Conservation (phyloP, 2,329 filamentous ascomycete genomes). For the Ophiognomonia clavigignenti-juglandacearum region DNA sequence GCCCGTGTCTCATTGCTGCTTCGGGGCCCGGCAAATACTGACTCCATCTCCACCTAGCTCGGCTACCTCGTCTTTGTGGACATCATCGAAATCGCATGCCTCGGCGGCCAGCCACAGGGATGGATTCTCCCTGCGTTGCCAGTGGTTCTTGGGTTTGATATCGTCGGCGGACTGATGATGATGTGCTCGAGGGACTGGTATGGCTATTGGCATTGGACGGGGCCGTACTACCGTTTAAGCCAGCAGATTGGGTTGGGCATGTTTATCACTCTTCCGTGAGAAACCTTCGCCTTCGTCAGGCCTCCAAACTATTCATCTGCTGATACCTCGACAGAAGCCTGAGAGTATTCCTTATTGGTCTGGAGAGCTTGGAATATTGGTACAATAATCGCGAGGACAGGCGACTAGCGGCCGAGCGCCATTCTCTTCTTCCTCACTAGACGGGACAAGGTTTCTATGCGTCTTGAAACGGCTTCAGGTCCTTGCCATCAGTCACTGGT, state of each 20-base stretch:
- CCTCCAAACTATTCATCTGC: background rate
- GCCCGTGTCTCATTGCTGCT: too few relatives aligned
- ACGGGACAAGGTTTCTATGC: background rate
- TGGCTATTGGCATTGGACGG: constrained; percentile 15
- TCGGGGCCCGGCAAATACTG: too few relatives aligned
- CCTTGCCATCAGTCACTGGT: too few relatives aligned
- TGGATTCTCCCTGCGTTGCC: constrained; percentile 10
- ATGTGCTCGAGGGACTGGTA: constrained; percentile 15
- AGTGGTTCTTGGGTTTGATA: constrained; percentile 6
- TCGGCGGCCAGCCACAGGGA: constrained; percentile 11
- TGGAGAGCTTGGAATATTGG: constrained; percentile 7
- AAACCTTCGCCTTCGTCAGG: background rate
- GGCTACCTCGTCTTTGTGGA: constrained; percentile 11
- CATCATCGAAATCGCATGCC: constrained; percentile 6
- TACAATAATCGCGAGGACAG: constrained; percentile 7
- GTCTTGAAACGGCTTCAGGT: too few relatives aligned
- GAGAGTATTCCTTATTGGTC: constrained; percentile 3
- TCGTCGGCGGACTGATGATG: constrained; percentile 6
- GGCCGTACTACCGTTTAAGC: constrained; percentile 14
- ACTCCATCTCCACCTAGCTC: constrained; percentile 8
- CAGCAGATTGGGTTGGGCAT: constrained; percentile 11
- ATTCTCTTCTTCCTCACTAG: constrained; percentile 5
- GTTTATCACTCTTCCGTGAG: constrained; percentile 14
- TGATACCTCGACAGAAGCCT: background rate
- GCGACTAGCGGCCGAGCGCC: constrained; percentile 9